phyloP scores from a whole-genome alignment of 345 rosid genomes.

The Bretschneidera sinensis region DNA sequence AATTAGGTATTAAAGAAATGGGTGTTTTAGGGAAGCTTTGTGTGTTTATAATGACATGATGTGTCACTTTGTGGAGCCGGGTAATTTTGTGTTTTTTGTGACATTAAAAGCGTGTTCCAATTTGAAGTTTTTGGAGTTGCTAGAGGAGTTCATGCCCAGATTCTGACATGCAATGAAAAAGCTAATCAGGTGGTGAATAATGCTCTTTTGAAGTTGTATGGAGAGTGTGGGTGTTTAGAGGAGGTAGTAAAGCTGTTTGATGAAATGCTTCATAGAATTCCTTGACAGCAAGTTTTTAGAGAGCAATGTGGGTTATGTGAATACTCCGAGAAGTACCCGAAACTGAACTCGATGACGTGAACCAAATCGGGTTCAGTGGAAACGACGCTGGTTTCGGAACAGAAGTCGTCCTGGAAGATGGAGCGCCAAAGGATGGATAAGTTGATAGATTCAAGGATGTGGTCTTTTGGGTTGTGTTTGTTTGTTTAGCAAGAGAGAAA shows the following conservation, averaged over 20 bases:
- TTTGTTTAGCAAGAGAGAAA: no score
- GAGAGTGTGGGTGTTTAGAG: conserved; percentile 22
- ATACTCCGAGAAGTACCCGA: no score
- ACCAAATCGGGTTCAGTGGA: no score
- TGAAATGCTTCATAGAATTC: conserved; percentile 31
- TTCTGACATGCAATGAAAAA: conserved; percentile 29
- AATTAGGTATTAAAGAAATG: no score
- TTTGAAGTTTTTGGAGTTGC: conserved; percentile 25
- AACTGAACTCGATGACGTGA: no score
- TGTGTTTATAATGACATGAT: conserved; percentile 30
- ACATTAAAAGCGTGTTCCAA: conserved; percentile 40
- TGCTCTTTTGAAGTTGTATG: conserved; percentile 24
- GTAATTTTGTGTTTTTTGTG: conserved; percentile 35
- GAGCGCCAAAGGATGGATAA: no score
- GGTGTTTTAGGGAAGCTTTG: conserved; percentile 34
- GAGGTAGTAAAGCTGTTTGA: conserved; percentile 34
- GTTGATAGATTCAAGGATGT: no score
- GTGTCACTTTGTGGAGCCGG: conserved; percentile 24
- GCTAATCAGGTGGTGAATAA: no score
- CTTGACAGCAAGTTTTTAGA: conserved; percentile 20
- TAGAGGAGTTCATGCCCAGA: conserved; percentile 39
- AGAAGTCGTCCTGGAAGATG: no score
- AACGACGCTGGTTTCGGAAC: no score
- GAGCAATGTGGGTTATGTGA: no score
- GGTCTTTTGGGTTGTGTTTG: no score